Evolutionary conservation across 2,329 filamentous ascomycete species (phyloP).

Genomic region (Ceratocystis eucalypticola): DNA sequence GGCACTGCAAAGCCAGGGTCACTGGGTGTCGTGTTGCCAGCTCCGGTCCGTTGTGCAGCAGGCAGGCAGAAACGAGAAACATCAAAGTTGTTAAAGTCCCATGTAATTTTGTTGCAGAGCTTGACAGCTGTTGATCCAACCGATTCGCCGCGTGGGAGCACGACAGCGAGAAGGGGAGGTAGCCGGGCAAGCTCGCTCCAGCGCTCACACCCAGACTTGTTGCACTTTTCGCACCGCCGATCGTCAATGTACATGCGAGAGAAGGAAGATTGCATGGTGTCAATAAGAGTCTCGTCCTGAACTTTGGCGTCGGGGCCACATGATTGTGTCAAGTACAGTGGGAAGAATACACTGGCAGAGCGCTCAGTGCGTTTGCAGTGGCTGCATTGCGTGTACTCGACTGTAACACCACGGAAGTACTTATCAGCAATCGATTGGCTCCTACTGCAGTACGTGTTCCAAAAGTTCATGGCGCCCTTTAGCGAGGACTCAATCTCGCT

Average conservation of each 20-base stretch:
- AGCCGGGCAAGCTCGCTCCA: slow-evolving; percentile 63
- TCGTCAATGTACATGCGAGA: slow-evolving; percentile 52
- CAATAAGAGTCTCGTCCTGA: slow-evolving; percentile 49
- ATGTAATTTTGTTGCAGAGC: slow-evolving; percentile 57
- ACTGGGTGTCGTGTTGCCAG: slow-evolving; percentile 21
- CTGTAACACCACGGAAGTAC: slow-evolving; percentile 64
- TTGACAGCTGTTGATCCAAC: slow-evolving; percentile 38
- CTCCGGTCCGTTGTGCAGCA: slow-evolving; percentile 22
- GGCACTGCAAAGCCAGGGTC: slow-evolving; percentile 37
- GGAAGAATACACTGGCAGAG: slow-evolving; percentile 42
- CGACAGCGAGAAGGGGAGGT: slow-evolving; percentile 64
- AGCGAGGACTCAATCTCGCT: slow-evolving; percentile 13
- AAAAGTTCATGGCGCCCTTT: slow-evolving; percentile 55
- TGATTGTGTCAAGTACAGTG: slow-evolving; percentile 27
- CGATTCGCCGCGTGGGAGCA: slow-evolving; percentile 47
- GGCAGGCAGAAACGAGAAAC: slow-evolving; percentile 34
- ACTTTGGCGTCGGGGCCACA: slow-evolving; percentile 22
- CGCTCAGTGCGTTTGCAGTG: slow-evolving; percentile 35
- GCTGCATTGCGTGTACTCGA: slow-evolving; percentile 49
- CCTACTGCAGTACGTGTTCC: slow-evolving; percentile 54
- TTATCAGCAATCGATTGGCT: slow-evolving; percentile 66
- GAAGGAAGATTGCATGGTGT: slow-evolving; percentile 37
- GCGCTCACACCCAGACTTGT: slow-evolving; percentile 53
- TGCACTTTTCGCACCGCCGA: slow-evolving; percentile 64
- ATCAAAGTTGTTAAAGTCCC: slow-evolving; percentile 59